Evolutionary conservation across 1,284 basidiomycete genomes (phyloP).

Genomic region (Athelia psychrophila): DNA sequence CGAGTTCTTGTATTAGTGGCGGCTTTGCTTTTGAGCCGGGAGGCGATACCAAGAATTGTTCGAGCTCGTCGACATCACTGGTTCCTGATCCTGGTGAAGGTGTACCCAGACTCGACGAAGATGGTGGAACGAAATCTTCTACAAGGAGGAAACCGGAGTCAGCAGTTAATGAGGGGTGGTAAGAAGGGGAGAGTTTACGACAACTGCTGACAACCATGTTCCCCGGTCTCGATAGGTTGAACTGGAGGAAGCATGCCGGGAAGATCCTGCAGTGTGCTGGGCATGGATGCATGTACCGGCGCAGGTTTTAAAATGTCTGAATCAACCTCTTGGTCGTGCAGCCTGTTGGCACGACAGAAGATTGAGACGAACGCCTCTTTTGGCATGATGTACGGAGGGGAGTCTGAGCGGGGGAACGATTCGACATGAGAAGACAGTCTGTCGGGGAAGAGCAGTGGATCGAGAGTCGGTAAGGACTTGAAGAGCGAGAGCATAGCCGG

Average conservation of each 20-base stretch:
- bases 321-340: no score
- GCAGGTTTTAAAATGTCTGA: neutral
- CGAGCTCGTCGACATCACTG: conserved; percentile 42
- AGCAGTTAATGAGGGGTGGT: conserved; percentile 1
- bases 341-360: conserved; percentile 40
- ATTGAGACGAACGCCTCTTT: conserved; percentile 37
- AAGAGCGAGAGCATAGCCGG: conserved; percentile 15
- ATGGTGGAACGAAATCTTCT: conserved; percentile 28
- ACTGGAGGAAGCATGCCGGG: conserved; percentile 19
- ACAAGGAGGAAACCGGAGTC: conserved; percentile 13
- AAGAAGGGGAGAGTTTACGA: conserved; percentile 32
- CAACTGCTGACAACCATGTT: conserved; percentile 55
- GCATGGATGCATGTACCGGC: conserved; percentile 6
- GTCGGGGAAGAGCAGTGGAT: no score
- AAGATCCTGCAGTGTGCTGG: conserved; percentile 25
- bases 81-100: conserved; percentile 28
- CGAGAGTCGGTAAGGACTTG: conserved; percentile 8
- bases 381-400: conserved; percentile 28
- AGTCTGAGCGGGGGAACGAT: conserved; percentile 30
- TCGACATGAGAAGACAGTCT: conserved; percentile 17
- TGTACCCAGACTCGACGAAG: conserved; percentile 22
- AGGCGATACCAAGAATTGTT: conserved; percentile 45
- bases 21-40: conserved; percentile 26
- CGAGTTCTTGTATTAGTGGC: conserved; percentile 27
- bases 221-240: conserved; percentile 29